Evolutionary conservation across 257 asterid genomes (phyloP), one percentile per base, ranked within the genome.

Genomic region (Nicotiana sylvestris): DNA sequence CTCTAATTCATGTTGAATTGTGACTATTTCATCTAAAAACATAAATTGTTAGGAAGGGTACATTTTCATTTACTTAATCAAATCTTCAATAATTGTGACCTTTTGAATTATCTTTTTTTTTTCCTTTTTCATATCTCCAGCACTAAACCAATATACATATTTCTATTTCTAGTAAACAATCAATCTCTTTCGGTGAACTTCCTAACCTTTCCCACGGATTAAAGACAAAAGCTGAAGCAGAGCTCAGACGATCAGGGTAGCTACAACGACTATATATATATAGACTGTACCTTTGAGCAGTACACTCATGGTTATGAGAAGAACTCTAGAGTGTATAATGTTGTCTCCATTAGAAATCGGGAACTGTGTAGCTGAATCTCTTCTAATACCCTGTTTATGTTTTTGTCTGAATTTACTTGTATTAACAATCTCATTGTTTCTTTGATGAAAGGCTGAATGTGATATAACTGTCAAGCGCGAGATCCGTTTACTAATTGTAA

Each of bases 151-250:
- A 43, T 21, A 62, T n/a, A 8, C 37, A 15, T 58, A 46, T 13
- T 17, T 76, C 15, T 55, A 18, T 35, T 80, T 82, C 21, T 89
- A 94, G 99, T 98, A 91, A 84, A 92, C 99, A 3, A 84, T 96
- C 80, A 91, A 94, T 37, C 43, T 37, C 30, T 96, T 76, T 77
- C 93, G 89, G 30, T 88, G 91, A 93, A 90, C 89, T 83, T 96
- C 62, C 97, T 94, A 21, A 87, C 2, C 87, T 51, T 95, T 93
- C 82, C 90, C 94, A 16, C 93, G 98, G 99, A 88, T 94, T 37
- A 90, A 85, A 92, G 46, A 90, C 87, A 81, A 94, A 91, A 66
- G 85, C 83, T 21, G 39, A 88, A 77, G 91, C 91, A 83, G 88
- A 25, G 56, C 91, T 93, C 65, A 77, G 81, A 9, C 78, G 94